Evolutionary conservation across 352 stramenopile species (phyloP).

Genomic region (Pythium dissotocum): DNA sequence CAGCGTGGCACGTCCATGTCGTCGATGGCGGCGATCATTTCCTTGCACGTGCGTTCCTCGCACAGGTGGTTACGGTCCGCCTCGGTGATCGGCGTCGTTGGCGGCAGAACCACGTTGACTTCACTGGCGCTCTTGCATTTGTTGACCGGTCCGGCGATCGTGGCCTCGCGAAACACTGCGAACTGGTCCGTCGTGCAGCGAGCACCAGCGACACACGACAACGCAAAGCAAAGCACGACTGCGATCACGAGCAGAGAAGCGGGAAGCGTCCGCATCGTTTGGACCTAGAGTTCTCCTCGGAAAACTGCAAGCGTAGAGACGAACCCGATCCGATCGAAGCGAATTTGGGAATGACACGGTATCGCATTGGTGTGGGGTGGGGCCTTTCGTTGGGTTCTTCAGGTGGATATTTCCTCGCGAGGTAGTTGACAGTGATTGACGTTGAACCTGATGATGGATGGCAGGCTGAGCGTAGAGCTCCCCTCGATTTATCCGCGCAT

Average conservation of each 20-base stretch:
- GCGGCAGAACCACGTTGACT: constrained; percentile 44
- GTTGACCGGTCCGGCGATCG: constrained; percentile 28
- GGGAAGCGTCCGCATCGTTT: neutral
- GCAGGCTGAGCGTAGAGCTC: neutral
- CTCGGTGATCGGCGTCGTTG: constrained; percentile 31
- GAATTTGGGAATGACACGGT: constrained; percentile 1
- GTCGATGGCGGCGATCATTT: constrained; percentile 56
- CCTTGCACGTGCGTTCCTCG: constrained; percentile 42
- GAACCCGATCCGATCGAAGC: neutral
- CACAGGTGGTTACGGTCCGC: constrained; percentile 39
- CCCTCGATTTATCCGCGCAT: constrained; percentile 22
- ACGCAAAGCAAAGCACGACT: constrained; percentile 3
- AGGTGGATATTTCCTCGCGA: neutral
- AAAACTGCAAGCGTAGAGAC: neutral
- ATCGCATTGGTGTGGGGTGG: neutral
- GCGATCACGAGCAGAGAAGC: neutral
- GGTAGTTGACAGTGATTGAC: neutral
- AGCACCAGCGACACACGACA: constrained; percentile 15
- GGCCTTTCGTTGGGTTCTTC: neutral
- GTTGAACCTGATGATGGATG: constrained; percentile 20
- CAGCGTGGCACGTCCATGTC: constrained; percentile 59
- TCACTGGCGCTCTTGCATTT: constrained; percentile 42
- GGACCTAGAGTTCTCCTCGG: neutral
- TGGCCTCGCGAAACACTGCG: constrained; percentile 48
- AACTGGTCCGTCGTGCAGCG: constrained; percentile 42